These are phyloP conservation scores for Globisporangium viniferum DNA, from an alignment of 352 stramenopile genomes.

Conservation along the genomic window DNA sequence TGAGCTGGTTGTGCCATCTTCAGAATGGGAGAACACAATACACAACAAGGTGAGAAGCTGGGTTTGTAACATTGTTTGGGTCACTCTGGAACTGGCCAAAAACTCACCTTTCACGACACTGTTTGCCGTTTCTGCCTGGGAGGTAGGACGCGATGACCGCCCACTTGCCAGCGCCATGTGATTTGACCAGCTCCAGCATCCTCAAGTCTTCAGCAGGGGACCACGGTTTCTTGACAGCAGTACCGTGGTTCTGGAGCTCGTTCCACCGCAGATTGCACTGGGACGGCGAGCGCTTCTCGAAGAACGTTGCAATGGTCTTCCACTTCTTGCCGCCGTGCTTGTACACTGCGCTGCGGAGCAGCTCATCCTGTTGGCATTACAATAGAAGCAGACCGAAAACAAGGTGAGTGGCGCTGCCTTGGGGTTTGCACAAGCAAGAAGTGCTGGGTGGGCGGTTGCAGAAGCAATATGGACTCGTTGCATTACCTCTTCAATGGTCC, in stretches of 20 bases:
- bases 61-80: not conserved
- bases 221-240: slow-evolving; percentile 68
- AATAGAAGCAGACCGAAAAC: not conserved
- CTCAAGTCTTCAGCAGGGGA: slow-evolving; percentile 50
- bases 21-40: not conserved
- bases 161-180: slow-evolving; percentile 68
- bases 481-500: slow-evolving; percentile 14
- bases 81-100: not conserved
- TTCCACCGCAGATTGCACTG: slow-evolving; percentile 74
- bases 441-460: not conserved
- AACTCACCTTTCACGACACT: slow-evolving; percentile 76
- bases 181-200: slow-evolving; percentile 59
- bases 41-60: not conserved
- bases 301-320: slow-evolving; percentile 59
- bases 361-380: slow-evolving; percentile 44
- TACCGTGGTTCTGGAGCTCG: slow-evolving; percentile 61
- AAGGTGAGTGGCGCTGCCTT: not conserved
- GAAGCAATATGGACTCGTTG: not conserved
- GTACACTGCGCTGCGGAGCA: slow-evolving; percentile 64
- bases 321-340: slow-evolving; percentile 79
- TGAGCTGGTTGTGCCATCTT: slow-evolving; percentile 86
- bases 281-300: slow-evolving; percentile 37
- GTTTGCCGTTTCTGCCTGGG: slow-evolving; percentile 81
- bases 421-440: not conserved
- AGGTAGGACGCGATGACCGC: slow-evolving; percentile 83